Percentiles rank a stretch among this genome's conserved stretches.
Evolutionary conservation across 371 early-diverging fungal species (phyloP).

Genomic region (Haplosporangium sp.): DNA sequence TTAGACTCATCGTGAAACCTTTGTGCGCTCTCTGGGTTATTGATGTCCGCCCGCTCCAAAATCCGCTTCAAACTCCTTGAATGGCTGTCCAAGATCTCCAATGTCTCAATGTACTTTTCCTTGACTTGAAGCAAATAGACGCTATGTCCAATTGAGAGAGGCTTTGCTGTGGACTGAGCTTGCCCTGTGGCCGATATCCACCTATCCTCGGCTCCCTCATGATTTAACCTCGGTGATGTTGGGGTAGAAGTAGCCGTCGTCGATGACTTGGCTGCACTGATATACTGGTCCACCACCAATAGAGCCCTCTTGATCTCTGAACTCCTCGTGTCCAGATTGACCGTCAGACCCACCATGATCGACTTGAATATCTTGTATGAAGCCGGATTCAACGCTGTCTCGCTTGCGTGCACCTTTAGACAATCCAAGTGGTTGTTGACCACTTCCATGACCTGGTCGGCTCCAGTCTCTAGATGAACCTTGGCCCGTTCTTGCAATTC

Average conservation of each 20-base stretch:
- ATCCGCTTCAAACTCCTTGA: constrained; percentile 35
- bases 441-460: constrained; percentile 37
- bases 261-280: constrained; percentile 11
- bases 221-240: constrained; percentile 10
- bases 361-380: constrained; percentile 44
- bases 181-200: constrained; percentile 33
- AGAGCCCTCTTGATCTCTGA: constrained; percentile 51
- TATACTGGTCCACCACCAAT: constrained; percentile 34
- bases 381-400: constrained; percentile 14
- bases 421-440: constrained; percentile 45
- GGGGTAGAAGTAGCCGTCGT: background rate
- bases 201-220: constrained; percentile 6
- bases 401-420: constrained; percentile 32
- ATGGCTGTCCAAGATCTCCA: constrained; percentile 32
- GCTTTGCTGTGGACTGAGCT: constrained; percentile 15
- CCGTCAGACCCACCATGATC: constrained; percentile 36
- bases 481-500: constrained; percentile 44
- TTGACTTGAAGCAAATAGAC: constrained; percentile 35
- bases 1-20: constrained; percentile 30
- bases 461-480: constrained; percentile 46
- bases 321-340: constrained; percentile 50
- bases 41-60: constrained; percentile 36
- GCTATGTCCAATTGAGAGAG: constrained; percentile 23
- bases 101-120: constrained; percentile 33
- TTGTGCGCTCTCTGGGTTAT: constrained; percentile 21